Evolutionary conservation across 305 asterid species (phyloP).

Genomic region (Salvia sclarea): DNA sequence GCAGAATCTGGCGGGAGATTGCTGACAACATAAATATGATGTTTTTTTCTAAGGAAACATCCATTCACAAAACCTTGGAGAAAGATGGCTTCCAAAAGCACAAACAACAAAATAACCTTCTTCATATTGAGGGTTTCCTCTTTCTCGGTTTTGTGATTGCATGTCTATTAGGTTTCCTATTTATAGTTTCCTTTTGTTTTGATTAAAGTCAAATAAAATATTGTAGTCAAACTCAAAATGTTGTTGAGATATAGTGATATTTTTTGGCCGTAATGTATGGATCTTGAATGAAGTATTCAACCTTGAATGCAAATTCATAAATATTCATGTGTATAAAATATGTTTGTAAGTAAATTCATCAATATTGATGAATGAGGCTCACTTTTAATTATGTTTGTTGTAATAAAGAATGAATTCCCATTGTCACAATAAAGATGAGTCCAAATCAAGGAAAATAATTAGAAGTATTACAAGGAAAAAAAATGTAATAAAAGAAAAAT

Average conservation of each 20-base stretch:
- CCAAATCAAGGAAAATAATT: neutral
- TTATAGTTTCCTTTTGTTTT: neutral
- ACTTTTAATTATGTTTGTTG: too few species aligned
- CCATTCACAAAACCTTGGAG: neutral
- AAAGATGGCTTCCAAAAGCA: neutral
- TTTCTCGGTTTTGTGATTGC: neutral
- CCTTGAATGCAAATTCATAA: too few species aligned
- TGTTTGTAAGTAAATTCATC: too few species aligned
- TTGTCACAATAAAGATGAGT: neutral
- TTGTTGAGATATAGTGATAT: neutral
- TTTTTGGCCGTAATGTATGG: neutral
- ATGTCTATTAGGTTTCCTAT: neutral
- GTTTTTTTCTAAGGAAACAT: neutral
- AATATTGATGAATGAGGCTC: too few species aligned
- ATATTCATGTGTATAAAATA: too few species aligned
- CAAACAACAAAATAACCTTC: neutral
- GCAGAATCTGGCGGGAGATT: slow-evolving; percentile 4
- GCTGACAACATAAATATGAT: neutral
- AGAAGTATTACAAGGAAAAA: neutral
- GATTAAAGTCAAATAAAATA: neutral
- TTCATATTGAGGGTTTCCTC: neutral
- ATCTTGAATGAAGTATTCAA: neutral
- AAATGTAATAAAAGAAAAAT: neutral
- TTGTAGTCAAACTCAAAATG: neutral
- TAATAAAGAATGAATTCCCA: neutral